A percentile compares a stretch with the other conserved stretches of the same genome.
Evolutionary conservation across 2,329 filamentous ascomycete species (phyloP).

Genomic region (Aspergillus aculeatinus): DNA sequence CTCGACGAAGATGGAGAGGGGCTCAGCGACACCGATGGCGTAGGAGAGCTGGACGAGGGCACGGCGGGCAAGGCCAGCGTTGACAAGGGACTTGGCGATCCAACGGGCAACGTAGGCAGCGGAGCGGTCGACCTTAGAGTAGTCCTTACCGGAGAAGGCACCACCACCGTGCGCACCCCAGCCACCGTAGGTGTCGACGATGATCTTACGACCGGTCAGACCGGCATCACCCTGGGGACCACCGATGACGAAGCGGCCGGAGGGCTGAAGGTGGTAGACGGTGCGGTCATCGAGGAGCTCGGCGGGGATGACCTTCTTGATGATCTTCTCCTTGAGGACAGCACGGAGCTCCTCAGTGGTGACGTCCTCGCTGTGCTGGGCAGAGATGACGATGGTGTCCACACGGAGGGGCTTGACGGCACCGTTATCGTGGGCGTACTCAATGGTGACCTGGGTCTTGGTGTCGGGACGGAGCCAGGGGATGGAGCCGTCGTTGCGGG

Average conservation of each 20-base stretch:
- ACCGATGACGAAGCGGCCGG: conserved; percentile 97
- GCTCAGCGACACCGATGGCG: conserved; percentile 98
- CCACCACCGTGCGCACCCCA: conserved; percentile 99
- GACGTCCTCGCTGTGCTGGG: conserved; percentile 88
- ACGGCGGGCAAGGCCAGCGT: conserved; percentile 84
- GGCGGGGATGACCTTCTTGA: conserved; percentile 89
- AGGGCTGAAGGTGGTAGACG: conserved; percentile 98
- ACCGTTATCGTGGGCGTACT: conserved; percentile 93
- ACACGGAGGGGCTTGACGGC: conserved; percentile 90
- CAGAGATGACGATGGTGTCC: conserved; percentile 94
- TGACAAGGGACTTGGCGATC: conserved; percentile 97
- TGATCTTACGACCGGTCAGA: conserved; percentile 98
- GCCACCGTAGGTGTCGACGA: conserved; percentile 99
- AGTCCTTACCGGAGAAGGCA: conserved; percentile 99
- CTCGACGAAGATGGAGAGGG: conserved; percentile 96
- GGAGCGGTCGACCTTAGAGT: conserved; percentile 99
- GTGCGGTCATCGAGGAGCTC: conserved; percentile 91
- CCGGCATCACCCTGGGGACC: conserved; percentile 98
- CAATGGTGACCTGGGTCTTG: conserved; percentile 99
- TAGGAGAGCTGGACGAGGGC: conserved; percentile 97
- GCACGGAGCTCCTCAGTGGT: conserved; percentile 88
- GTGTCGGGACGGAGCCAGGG: conserved; percentile 97
- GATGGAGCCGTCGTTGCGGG: conserved; percentile 80
- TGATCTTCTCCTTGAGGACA: conserved; percentile 95
- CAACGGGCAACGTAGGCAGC: conserved; percentile 96